Conservation (phyloP, 345 rosid genomes). For the Chamaenerion angustifolium region DNA sequence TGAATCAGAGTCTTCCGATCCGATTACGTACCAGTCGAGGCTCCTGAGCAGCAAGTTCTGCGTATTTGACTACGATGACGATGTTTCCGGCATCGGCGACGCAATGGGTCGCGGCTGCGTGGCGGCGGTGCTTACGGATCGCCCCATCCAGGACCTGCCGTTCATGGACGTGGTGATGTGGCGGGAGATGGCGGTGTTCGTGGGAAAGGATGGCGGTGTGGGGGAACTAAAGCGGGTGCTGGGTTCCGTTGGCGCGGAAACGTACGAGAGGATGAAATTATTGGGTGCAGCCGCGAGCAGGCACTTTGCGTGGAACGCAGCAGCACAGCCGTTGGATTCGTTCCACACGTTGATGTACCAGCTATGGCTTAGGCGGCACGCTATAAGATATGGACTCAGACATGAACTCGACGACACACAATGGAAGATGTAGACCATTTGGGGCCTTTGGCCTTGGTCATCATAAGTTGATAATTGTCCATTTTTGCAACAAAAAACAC, state of each 20-base stretch:
- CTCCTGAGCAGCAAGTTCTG: slow-evolving; percentile 30
- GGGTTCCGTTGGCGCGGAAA: slow-evolving; percentile 12
- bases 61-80: slow-evolving; percentile 31
- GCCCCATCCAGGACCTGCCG: slow-evolving; percentile 49
- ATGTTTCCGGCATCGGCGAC: slow-evolving; percentile 23
- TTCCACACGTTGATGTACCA: slow-evolving; percentile 43
- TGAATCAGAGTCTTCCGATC: slow-evolving; percentile 34
- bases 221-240: slow-evolving; percentile 22
- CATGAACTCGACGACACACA: too few relatives aligned
- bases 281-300: slow-evolving; percentile 18
- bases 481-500: too few relatives aligned
- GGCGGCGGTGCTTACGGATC: slow-evolving; percentile 37
- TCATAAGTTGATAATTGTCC: too few relatives aligned
- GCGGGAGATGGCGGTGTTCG: slow-evolving; percentile 35
- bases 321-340: slow-evolving; percentile 34
- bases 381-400: slow-evolving; percentile 24
- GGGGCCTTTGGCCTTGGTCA: too few relatives aligned
- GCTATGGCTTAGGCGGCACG: slow-evolving; percentile 50
- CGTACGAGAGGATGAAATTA: slow-evolving; percentile 18
- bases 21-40: slow-evolving; percentile 13
- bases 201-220: slow-evolving; percentile 16
- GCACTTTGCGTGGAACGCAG: slow-evolving; percentile 36
- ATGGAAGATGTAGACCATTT: too few relatives aligned
- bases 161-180: slow-evolving; percentile 42
- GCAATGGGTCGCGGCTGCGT: slow-evolving; percentile 47